phyloP scores from a whole-genome alignment of 2,329 filamentous ascomycete species.

The Pyricularia sp. region DNA sequence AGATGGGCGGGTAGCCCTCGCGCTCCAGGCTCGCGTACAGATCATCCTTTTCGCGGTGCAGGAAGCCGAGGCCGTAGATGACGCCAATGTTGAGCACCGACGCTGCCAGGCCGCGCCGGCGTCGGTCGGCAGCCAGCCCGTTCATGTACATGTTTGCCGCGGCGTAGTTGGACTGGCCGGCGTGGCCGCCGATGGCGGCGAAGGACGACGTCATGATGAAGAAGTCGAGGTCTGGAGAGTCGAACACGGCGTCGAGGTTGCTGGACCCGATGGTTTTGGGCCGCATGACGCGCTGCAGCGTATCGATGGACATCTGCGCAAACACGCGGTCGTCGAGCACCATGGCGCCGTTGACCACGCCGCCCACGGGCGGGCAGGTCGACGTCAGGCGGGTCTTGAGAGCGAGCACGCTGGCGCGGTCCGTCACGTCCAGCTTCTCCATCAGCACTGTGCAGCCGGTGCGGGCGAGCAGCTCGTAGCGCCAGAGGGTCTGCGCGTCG shows the following conservation, averaged over 20 bases:
- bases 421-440: constrained; percentile 16
- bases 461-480: constrained; percentile 14
- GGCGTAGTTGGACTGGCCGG: constrained; percentile 30
- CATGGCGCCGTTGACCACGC: constrained; percentile 31
- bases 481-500: constrained; percentile 16
- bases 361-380: constrained; percentile 20
- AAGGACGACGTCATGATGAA: constrained; percentile 35
- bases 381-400: constrained; percentile 12
- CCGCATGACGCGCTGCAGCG: constrained; percentile 22
- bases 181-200: constrained; percentile 28
- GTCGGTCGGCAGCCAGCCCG: constrained; percentile 21
- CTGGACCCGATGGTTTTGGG: constrained; percentile 27
- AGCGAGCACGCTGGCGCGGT: constrained; percentile 13
- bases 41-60: constrained; percentile 25
- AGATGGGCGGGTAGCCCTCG: constrained; percentile 32
- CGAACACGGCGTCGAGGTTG: constrained; percentile 25
- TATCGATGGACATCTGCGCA: constrained; percentile 24
- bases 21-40: constrained; percentile 27
- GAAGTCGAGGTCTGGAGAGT: constrained; percentile 21
- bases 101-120: constrained; percentile 20
- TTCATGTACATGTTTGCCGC: constrained; percentile 36
- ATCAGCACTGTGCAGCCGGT: constrained; percentile 13
- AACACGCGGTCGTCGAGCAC: constrained; percentile 30
- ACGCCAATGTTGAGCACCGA: constrained; percentile 32
- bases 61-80: constrained; percentile 29